Evolutionary conservation across 2,329 filamentous ascomycete genomes (phyloP), one percentile per base, ranked within the genome.

Genomic region (Penicillium sp.): DNA sequence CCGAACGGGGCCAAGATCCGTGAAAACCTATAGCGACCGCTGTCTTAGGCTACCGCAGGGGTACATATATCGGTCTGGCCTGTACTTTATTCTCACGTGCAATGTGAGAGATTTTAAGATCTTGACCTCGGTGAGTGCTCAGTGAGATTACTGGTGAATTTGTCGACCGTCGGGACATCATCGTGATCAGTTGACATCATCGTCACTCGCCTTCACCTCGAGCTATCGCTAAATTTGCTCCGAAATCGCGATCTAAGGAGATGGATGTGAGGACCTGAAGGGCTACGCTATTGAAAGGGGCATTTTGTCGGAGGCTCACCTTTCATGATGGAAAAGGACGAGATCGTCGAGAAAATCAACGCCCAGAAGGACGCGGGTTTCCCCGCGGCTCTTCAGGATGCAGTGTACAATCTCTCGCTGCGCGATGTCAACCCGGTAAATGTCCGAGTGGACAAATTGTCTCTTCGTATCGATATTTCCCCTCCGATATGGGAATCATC

Each of bases 381-480:
- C 8, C 18, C 53, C 10, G 49, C 53, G 11, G 31, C 31, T 24
- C 45, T 55, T 28, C 53, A 54, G 31, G 55, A 60, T 31, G 50
- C 48, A 10, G 45, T 47, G 6, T 61, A 62, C 44, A 58, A 72
- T n/a, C 59, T 76, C 16, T 70, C 72, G 5, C 67, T 77, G 27
- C 71, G 71, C 5, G 64, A 64, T 2, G 74, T 77, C 44, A 64
- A 69, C 13, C 64, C 69, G 25, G 73, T 77, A 11, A 57, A 74
- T 48, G 67, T 77, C 13, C 55, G 56, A 5, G 71, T 76, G 33
- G 58, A 52, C 10, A 57, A 67, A 39, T 42, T 74, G 16, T 67
- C 67, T 10, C 64, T 74, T 25, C 50, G 63, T 22, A 62, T 73
- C 44, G 62, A 72, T 42, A 69, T 63, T 5, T 57, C 64, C 2